Conservation (phyloP, 495 filamentous ascomycete species). For the Rhypophila decipiens region DNA sequence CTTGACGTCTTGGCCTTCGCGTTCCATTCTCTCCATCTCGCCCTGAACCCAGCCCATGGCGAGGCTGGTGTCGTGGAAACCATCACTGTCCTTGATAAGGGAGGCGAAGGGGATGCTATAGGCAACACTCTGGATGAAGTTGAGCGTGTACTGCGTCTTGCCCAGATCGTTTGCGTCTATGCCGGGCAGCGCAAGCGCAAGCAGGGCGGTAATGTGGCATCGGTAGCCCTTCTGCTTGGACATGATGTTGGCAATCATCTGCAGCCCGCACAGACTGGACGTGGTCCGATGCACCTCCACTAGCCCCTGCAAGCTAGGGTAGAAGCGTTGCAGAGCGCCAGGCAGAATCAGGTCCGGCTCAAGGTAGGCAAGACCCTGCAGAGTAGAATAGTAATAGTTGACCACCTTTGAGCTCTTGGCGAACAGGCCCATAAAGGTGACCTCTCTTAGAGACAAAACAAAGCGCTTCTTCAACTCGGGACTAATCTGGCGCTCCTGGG, state of each 20-base stretch:
- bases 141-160: slow-evolving; percentile 89
- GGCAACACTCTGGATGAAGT: slow-evolving; percentile 89
- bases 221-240: slow-evolving; percentile 85
- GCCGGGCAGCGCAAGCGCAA: slow-evolving; percentile 87
- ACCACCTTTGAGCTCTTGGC: slow-evolving; percentile 88
- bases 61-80: slow-evolving; percentile 67
- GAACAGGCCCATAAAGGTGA: slow-evolving; percentile 97
- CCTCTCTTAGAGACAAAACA: slow-evolving; percentile 83
- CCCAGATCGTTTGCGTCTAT: slow-evolving; percentile 98
- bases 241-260: slow-evolving; percentile 84
- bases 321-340: slow-evolving; percentile 90
- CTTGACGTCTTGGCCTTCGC: slow-evolving; percentile 72
- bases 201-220: slow-evolving; percentile 86
- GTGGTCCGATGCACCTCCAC: slow-evolving; percentile 97
- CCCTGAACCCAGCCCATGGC: slow-evolving; percentile 91
- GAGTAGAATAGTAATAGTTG: slow-evolving; percentile 80
- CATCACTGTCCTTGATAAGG: slow-evolving; percentile 61
- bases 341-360: slow-evolving; percentile 91
- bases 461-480: slow-evolving; percentile 79
- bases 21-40: slow-evolving; percentile 89
- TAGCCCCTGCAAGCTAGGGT: slow-evolving; percentile 89
- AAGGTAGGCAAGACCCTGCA: slow-evolving; percentile 83
- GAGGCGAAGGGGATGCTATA: slow-evolving; percentile 92
- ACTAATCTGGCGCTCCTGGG: slow-evolving; percentile 70
- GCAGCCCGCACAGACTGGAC: slow-evolving; percentile 83